Evolutionary conservation across 2,329 filamentous ascomycete genomes (phyloP).

Genomic region (Scedosporium aurantiacum): DNA sequence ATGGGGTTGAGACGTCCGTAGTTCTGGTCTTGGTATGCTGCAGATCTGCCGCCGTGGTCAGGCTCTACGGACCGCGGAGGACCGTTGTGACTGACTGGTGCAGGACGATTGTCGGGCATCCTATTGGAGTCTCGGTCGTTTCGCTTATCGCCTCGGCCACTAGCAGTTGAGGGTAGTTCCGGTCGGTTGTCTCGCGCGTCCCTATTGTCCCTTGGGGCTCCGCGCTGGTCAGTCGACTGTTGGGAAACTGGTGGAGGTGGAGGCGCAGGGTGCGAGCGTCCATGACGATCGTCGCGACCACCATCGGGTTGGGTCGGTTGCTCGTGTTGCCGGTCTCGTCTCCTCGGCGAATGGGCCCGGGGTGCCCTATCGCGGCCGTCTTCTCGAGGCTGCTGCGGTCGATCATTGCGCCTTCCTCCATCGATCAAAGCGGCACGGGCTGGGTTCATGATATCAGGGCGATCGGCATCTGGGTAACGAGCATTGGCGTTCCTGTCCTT

Average conservation of each 20-base stretch:
- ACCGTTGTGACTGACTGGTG: constrained; percentile 3
- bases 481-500: constrained; percentile 18
- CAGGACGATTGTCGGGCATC: not conserved
- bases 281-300: constrained; percentile 34
- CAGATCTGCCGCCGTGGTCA: constrained; percentile 31
- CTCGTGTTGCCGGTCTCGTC: constrained; percentile 22
- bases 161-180: constrained; percentile 18
- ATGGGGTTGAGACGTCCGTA: constrained; percentile 51
- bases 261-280: constrained; percentile 23
- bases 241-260: not conserved
- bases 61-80: constrained; percentile 27
- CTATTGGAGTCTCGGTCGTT: constrained; percentile 28
- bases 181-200: constrained; percentile 15
- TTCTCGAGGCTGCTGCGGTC: constrained; percentile 28
- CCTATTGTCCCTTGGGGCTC: constrained; percentile 4
- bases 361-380: constrained; percentile 30
- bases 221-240: constrained; percentile 21
- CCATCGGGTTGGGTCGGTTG: constrained; percentile 22
- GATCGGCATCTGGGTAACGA: constrained; percentile 17
- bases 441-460: constrained; percentile 32
- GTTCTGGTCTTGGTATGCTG: constrained; percentile 46
- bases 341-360: constrained; percentile 38
- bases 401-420: constrained; percentile 22
- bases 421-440: constrained; percentile 35
- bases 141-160: constrained; percentile 22